phyloP scores from a whole-genome alignment of 2,329 filamentous ascomycete species.

The Aspergillus viridinutans region DNA sequence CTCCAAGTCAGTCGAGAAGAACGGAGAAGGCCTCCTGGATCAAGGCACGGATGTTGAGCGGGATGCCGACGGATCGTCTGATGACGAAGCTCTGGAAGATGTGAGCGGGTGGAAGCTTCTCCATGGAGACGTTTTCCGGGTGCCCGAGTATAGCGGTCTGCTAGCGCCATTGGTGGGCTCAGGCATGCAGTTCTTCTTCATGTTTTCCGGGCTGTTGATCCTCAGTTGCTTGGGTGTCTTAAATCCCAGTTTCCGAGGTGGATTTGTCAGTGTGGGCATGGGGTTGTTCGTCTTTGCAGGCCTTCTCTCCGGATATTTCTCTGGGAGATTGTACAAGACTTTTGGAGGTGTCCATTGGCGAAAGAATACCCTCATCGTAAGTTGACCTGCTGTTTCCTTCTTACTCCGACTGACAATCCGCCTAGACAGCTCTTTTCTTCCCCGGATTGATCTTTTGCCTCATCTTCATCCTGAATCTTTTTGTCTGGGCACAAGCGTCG shows the following conservation, averaged over 20 bases:
- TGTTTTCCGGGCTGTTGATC: constrained; percentile 67
- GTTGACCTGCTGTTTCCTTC: constrained; percentile 13
- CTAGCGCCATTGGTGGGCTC: constrained; percentile 79
- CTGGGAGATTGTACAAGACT: constrained; percentile 74
- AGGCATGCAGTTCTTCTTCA: constrained; percentile 80
- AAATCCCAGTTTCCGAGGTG: constrained; percentile 85
- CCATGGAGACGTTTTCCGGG: constrained; percentile 81
- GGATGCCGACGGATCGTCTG: constrained; percentile 56
- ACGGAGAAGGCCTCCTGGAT: constrained; percentile 55
- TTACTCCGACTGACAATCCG: constrained; percentile 11
- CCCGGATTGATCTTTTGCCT: constrained; percentile 72
- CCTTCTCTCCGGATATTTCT: constrained; percentile 83
- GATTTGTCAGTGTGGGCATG: constrained; percentile 78
- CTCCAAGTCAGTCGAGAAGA: constrained; percentile 53
- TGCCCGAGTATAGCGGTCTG: constrained; percentile 65
- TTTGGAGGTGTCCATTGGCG: constrained; percentile 72
- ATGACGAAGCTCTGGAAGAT: constrained; percentile 73
- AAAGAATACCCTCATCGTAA: constrained; percentile 65
- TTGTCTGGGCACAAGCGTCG: constrained; percentile 85
- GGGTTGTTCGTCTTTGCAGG: constrained; percentile 81
- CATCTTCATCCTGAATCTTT: constrained; percentile 77
- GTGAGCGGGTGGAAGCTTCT: constrained; percentile 84
- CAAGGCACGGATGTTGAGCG: constrained; percentile 51
- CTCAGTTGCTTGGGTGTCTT: constrained; percentile 72
- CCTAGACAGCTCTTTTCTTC: constrained; percentile 67